Percentiles rank a stretch among this genome's conserved stretches.
phyloP scores from a whole-genome alignment of 2,329 filamentous ascomycete species.

The Xylariales sp. region DNA sequence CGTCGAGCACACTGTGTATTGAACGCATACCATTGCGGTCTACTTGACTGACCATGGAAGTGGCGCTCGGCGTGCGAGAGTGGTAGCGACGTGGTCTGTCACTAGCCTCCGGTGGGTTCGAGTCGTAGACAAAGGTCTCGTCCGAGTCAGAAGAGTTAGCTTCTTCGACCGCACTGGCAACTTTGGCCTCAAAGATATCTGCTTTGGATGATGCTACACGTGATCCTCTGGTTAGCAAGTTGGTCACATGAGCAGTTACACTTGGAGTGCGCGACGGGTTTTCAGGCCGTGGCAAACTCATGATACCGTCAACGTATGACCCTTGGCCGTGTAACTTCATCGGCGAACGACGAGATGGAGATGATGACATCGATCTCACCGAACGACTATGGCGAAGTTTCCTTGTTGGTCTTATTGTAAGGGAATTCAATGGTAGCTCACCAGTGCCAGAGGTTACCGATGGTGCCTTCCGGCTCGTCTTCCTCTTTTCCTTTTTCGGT shows the following conservation, averaged over 20 bases:
- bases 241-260: conserved; percentile 35
- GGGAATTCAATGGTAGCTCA: conserved; percentile 45
- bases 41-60: conserved; percentile 71
- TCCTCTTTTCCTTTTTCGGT: conserved; percentile 90
- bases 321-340: conserved; percentile 29
- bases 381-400: conserved; percentile 38
- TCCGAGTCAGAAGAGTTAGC: conserved; percentile 95
- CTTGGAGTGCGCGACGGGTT: conserved; percentile 21
- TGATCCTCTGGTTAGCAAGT: conserved; percentile 37
- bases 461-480: conserved; percentile 68
- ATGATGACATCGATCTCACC: conserved; percentile 29
- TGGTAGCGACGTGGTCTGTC: conserved; percentile 73
- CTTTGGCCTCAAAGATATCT: conserved; percentile 96
- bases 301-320: conserved; percentile 25
- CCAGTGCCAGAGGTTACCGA: conserved; percentile 66
- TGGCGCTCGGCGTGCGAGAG: conserved; percentile 90
- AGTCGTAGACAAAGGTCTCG: conserved; percentile 98
- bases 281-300: conserved; percentile 18
- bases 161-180: conserved; percentile 92
- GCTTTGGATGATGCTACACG: conserved; percentile 82
- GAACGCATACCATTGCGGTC: conserved; percentile 57
- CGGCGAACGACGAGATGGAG: conserved; percentile 28
- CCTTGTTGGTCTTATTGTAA: conserved; percentile 19
- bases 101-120: conserved; percentile 72
- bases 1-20: conserved; percentile 65